Evolutionary conservation across 116 monocot species (phyloP), one percentile per base, ranked within the genome.

Genomic region (Iris pallida): DNA sequence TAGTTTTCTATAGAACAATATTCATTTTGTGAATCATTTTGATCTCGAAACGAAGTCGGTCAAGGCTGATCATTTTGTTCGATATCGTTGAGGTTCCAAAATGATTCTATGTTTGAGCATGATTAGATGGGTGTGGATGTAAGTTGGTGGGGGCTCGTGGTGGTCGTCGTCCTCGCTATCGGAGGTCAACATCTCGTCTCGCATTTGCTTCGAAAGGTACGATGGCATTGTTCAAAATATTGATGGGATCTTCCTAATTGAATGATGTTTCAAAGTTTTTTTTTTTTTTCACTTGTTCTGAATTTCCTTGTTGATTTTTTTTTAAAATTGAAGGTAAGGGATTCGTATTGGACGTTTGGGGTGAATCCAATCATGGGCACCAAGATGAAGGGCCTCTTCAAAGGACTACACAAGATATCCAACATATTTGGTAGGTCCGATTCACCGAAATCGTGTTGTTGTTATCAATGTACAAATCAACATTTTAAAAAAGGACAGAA

Each of bases 371-470:
- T 57, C 13, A 49, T 77, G 77, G 11, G 56, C 45, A 59, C 72
- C 16, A 77, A 62, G 71, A 66, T 78, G 84, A 84, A 84, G 57
- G 73, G 77, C 14, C 55, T 84, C 10, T 53, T 80, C 5, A 84
- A 57, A 57, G 80, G 80, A 15, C 48, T 84, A 0, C 68, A 77
- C 55, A 80, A 76, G 70, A 70, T 84, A 20, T 76, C 84, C 14
- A 61, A 77, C 11, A 80, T 80, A 49, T 80, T 84, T 47, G 84
- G 84, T 84, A 69, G 0, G 60, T 7, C 8, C 1, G 13, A n/a
- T n/a, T n/a, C n/a, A n/a, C n/a, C n/a, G n/a, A n/a, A n/a, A n/a
- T n/a, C n/a, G n/a, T 51, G 13, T 51, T 9, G 49, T 7, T 51
- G 7, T 9, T 51, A 51, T 4, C 30, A 30, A 30, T 30, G 30